A percentile compares a stretch with the other conserved stretches of the same genome.
These are phyloP conservation scores for Stenocarpella maydis DNA, from an alignment of 2,329 filamentous ascomycete species.

Conservation along the genomic window DNA sequence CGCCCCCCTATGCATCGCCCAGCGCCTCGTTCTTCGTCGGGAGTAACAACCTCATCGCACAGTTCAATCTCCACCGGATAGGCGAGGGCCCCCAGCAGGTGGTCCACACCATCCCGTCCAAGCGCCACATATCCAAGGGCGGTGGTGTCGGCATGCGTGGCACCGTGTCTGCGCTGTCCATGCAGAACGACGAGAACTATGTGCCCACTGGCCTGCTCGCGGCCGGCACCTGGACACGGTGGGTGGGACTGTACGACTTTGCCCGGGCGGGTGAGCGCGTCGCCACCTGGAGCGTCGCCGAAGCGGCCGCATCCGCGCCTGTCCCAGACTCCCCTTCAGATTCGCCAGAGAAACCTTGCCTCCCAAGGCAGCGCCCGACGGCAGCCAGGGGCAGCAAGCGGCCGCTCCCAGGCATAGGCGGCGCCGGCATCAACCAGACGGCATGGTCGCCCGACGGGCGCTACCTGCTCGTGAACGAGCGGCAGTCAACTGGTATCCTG, in stretches of 20 bases:
- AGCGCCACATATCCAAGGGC: slow-evolving; percentile 65
- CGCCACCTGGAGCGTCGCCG: slow-evolving; percentile 67
- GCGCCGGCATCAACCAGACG: slow-evolving; percentile 69
- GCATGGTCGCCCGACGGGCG: slow-evolving; percentile 70
- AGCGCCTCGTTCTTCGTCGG: slow-evolving; percentile 70
- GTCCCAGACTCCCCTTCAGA: not conserved
- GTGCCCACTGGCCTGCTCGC: slow-evolving; percentile 56
- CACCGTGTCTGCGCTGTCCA: slow-evolving; percentile 63
- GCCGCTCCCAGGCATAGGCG: slow-evolving; percentile 51
- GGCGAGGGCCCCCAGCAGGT: slow-evolving; percentile 60
- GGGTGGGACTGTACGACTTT: slow-evolving; percentile 70
- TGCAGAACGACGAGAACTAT: slow-evolving; percentile 49
- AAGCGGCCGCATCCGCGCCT: slow-evolving; percentile 53
- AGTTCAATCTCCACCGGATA: slow-evolving; percentile 64
- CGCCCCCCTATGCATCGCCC: slow-evolving; percentile 43
- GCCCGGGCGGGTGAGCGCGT: slow-evolving; percentile 60
- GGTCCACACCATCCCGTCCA: slow-evolving; percentile 68
- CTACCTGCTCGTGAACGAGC: slow-evolving; percentile 70
- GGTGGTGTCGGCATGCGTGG: slow-evolving; percentile 71
- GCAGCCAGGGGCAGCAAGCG: not conserved
- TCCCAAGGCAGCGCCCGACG: not conserved
- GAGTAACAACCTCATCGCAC: slow-evolving; percentile 64
- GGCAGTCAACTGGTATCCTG: slow-evolving; percentile 61
- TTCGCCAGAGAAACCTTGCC: not conserved
- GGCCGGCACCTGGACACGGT: slow-evolving; percentile 70